Conservation (phyloP, 192 early-diverging fungal genomes). For the Gonapodya sp. region DNA sequence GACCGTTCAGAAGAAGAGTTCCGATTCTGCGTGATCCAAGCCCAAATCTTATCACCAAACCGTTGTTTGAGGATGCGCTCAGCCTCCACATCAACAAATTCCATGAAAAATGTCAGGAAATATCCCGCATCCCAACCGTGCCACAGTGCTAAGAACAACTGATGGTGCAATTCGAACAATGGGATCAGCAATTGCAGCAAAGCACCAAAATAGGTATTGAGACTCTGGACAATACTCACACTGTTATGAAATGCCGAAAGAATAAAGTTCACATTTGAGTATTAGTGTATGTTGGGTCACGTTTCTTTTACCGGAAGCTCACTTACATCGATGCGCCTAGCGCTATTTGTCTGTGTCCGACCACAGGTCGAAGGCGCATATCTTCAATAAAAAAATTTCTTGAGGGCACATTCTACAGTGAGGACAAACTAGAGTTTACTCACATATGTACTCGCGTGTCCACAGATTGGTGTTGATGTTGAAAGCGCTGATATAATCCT, state of each 20-base stretch:
- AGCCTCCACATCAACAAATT: constrained; percentile 43
- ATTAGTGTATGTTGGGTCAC: no score
- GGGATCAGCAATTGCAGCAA: no score
- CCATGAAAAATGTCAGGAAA: constrained; percentile 42
- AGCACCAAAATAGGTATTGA: no score
- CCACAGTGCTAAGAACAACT: constrained; percentile 52
- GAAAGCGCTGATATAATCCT: constrained; percentile 41
- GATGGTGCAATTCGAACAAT: no score
- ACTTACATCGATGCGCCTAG: not conserved
- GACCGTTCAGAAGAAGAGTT: no score
- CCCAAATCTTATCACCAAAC: constrained; percentile 11
- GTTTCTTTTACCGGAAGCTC: no score
- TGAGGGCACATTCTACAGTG: no score
- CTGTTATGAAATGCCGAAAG: no score
- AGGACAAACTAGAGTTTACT: no score
- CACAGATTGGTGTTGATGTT: constrained; percentile 59
- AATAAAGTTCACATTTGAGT: no score
- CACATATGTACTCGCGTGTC: constrained; percentile 53
- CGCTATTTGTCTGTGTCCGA: not conserved
- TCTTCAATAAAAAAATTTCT: no score
- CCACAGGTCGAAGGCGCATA: not conserved
- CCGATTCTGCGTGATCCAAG: not conserved
- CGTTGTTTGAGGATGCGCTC: constrained; percentile 28
- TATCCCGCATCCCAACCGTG: constrained; percentile 52
- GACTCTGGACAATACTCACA: no score